These are phyloP conservation scores for Leccinum arenicola DNA, from an alignment of 768 basidiomycete species.

Conservation along the genomic window DNA sequence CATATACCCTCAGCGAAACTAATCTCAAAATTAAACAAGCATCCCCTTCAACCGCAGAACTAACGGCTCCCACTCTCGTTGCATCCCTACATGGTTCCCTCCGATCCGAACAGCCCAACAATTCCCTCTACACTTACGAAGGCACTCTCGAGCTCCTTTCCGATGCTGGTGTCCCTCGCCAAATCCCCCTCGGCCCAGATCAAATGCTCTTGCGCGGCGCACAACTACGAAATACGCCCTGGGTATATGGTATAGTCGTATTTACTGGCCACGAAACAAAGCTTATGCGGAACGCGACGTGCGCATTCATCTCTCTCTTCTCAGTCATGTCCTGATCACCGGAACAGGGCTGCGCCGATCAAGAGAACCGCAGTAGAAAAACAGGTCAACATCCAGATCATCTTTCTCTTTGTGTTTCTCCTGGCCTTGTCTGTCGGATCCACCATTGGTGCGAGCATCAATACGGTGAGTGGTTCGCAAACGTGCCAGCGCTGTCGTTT, in stretches of 20 bases:
- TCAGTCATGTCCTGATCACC: not conserved
- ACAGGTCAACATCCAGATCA: conserved; percentile 94
- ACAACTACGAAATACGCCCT: conserved; percentile 92
- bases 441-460: conserved; percentile 88
- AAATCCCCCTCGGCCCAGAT: conserved; percentile 91
- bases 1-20: conserved; percentile 64
- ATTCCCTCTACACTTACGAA: conserved; percentile 95
- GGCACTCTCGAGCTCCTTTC: conserved; percentile 67
- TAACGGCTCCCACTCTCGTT: conserved; percentile 78
- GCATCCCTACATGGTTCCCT: conserved; percentile 75
- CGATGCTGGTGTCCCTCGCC: conserved; percentile 57
- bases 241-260: conserved; percentile 92
- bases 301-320: conserved; percentile 30
- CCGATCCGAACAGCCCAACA: conserved; percentile 96
- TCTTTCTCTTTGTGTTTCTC: conserved; percentile 88
- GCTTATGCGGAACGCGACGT: conserved; percentile 98
- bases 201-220: conserved; percentile 93
- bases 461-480: conserved; percentile 48
- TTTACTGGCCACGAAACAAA: conserved; percentile 99
- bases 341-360: conserved; percentile 82
- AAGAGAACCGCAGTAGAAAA: conserved; percentile 95
- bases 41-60: conserved; percentile 70
- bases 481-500: not conserved
- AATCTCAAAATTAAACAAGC: conserved; percentile 99
- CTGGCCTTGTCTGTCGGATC: conserved; percentile 87